Conservation (phyloP, 2,329 filamentous ascomycete species). For the Diaporthe humulicola region DNA sequence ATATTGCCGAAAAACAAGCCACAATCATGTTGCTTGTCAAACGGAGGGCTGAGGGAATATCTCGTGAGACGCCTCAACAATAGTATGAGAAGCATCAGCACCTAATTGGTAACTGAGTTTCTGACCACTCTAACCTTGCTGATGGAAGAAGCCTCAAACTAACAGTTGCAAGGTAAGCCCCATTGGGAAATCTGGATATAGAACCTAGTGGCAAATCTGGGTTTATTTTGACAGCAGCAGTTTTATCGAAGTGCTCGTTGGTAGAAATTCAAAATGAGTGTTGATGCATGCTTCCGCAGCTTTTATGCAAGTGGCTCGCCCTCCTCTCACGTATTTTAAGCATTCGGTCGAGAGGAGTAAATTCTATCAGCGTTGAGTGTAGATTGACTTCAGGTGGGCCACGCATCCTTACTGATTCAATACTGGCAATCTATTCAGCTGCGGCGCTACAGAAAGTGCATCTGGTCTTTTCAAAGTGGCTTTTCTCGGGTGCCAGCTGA, state of each 20-base stretch:
- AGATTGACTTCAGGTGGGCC: not conserved
- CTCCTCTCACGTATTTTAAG: rapidly evolving
- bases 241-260: not conserved
- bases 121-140: not conserved
- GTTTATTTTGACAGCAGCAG: not conserved
- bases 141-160: not conserved
- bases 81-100: not conserved
- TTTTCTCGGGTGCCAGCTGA: not conserved
- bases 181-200: not conserved
- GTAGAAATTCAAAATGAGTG: too few relatives aligned
- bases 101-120: not conserved
- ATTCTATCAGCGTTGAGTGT: not conserved
- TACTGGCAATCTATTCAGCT: not conserved
- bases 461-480: not conserved
- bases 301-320: not conserved
- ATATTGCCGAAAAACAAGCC: not conserved
- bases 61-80: not conserved
- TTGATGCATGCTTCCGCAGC: not conserved
- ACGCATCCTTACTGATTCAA: not conserved
- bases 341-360: not conserved
- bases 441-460: not conserved
- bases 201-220: not conserved
- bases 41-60: not conserved
- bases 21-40: not conserved
- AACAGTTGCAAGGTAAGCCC: not conserved